phyloP scores from a whole-genome alignment of 768 basidiomycete species.

The Leccinum imitatum region DNA sequence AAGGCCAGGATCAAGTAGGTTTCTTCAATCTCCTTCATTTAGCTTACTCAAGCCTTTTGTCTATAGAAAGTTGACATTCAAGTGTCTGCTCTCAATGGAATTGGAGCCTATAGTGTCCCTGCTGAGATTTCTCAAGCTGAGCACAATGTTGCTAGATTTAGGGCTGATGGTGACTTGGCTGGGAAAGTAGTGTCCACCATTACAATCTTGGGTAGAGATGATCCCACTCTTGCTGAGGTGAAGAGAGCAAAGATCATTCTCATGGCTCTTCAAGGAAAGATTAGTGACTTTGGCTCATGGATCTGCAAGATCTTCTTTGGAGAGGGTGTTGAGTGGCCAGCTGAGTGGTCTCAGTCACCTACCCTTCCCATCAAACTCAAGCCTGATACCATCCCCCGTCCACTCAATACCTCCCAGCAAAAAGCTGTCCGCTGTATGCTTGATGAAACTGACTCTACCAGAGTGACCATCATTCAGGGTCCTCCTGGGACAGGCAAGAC shows the following conservation, averaged over 20 bases:
- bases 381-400: constrained; percentile 19
- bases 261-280: constrained; percentile 35
- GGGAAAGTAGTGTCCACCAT: constrained; percentile 37
- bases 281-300: constrained; percentile 37
- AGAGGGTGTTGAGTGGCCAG: constrained; percentile 38
- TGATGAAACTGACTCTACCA: constrained; percentile 29
- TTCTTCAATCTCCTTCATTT: background rate
- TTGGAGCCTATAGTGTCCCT: constrained; percentile 24
- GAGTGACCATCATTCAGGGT: constrained; percentile 42
- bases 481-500: constrained; percentile 77
- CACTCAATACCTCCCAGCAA: constrained; percentile 41
- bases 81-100: constrained; percentile 20
- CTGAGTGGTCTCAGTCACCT: constrained; percentile 27
- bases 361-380: constrained; percentile 19
- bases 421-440: constrained; percentile 40
- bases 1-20: constrained; percentile 41
- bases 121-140: constrained; percentile 18
- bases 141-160: constrained; percentile 23
- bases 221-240: constrained; percentile 57
- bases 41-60: background rate
- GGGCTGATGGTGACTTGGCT: constrained; percentile 25
- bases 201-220: constrained; percentile 52
- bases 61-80: constrained; percentile 20
- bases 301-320: constrained; percentile 36
- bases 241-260: constrained; percentile 36